These are phyloP conservation scores for Tubosaeta sp. DNA, from an alignment of 768 basidiomycete species.

Conservation along the genomic window DNA sequence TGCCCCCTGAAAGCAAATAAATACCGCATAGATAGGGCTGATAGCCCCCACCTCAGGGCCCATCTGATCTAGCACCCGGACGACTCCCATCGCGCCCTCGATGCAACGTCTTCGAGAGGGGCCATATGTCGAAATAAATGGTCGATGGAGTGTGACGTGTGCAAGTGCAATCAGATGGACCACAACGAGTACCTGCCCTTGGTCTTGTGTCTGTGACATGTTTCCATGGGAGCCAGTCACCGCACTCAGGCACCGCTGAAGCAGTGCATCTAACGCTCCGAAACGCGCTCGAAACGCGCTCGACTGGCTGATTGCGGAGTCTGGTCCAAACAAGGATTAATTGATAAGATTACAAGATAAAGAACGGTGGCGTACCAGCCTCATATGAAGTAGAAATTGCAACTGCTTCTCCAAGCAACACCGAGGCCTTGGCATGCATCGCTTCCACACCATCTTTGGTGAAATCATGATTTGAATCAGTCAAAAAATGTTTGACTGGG, in stretches of 20 bases:
- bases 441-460: slow-evolving; percentile 4
- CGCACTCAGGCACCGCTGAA: slow-evolving; percentile 29
- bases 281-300: slow-evolving; percentile 43
- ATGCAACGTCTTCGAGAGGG: slow-evolving; percentile 15
- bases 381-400: slow-evolving; percentile 25
- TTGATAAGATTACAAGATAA: background rate
- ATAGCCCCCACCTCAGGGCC: slow-evolving; percentile 2
- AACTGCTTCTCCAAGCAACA: slow-evolving; percentile 35
- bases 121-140: slow-evolving; percentile 12
- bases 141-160: slow-evolving; percentile 19
- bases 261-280: slow-evolving; percentile 41
- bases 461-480: slow-evolving; percentile 10
- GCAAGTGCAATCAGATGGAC: slow-evolving; percentile 25
- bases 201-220: background rate
- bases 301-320: slow-evolving; percentile 39
- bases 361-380: slow-evolving; percentile 21
- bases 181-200: slow-evolving; percentile 8
- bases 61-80: slow-evolving; percentile 13
- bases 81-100: slow-evolving; percentile 12
- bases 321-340: slow-evolving; percentile 22
- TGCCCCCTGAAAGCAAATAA: background rate
- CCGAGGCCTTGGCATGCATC: slow-evolving; percentile 27
- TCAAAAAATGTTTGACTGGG: slow-evolving; percentile 14
- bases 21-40: slow-evolving; percentile 19
- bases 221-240: slow-evolving; percentile 1